Conservation (phyloP, 2,329 filamentous ascomycete species). For the Aspergillus felis region DNA sequence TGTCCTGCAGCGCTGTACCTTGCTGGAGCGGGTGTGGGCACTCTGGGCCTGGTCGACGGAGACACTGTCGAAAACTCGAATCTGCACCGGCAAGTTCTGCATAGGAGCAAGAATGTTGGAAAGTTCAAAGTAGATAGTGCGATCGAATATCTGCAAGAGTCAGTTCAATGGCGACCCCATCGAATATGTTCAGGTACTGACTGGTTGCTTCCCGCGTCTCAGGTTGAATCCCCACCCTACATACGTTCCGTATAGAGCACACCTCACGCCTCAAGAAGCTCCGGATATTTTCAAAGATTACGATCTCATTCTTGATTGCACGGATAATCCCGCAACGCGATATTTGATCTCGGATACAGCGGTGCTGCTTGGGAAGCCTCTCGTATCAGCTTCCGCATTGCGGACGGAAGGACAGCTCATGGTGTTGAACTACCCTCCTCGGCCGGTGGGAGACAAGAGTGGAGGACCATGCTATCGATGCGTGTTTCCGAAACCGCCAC, state of each 20-base stretch:
- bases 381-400: constrained; percentile 86
- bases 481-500: constrained; percentile 83
- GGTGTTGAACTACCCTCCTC: constrained; percentile 76
- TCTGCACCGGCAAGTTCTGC: constrained; percentile 85
- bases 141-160: constrained; percentile 56
- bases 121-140: constrained; percentile 78
- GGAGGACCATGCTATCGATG: constrained; percentile 91
- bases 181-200: constrained; percentile 6
- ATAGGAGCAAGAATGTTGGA: constrained; percentile 67
- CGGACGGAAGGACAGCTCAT: constrained; percentile 87
- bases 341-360: constrained; percentile 92
- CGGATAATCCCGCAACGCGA: constrained; percentile 84
- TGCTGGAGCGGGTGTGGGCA: constrained; percentile 81
- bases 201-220: neutral
- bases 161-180: constrained; percentile 13
- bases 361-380: constrained; percentile 70
- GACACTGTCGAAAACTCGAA: constrained; percentile 88
- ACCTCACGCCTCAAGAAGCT: constrained; percentile 67
- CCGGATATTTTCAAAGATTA: constrained; percentile 64
- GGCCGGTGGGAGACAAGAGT: constrained; percentile 50
- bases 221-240: constrained; percentile 70
- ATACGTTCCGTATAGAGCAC: constrained; percentile 60
- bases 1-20: constrained; percentile 93
- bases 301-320: constrained; percentile 88
- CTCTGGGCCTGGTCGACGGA: constrained; percentile 78